Conservation (phyloP, 2,329 filamentous ascomycete genomes). For the Pseudopithomyces maydicus region DNA sequence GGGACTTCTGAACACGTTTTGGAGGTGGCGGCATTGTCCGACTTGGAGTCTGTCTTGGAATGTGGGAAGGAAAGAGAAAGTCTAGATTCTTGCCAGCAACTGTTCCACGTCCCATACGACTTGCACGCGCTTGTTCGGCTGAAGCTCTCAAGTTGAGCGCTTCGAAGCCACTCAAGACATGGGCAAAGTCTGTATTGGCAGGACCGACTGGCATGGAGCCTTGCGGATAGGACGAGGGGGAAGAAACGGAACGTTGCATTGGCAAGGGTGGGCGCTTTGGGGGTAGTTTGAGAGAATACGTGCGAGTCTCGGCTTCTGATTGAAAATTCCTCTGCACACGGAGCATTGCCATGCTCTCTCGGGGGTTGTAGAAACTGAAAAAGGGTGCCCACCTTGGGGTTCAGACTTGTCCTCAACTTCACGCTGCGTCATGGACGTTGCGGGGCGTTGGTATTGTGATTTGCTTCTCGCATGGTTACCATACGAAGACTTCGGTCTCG, state of each 20-base stretch:
- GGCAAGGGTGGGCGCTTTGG: slow-evolving; percentile 20
- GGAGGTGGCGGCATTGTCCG: slow-evolving; percentile 21
- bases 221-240: slow-evolving; percentile 27
- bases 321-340: slow-evolving; percentile 35
- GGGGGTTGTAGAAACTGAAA: slow-evolving; percentile 46
- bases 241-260: slow-evolving; percentile 27
- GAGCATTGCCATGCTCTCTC: slow-evolving; percentile 26
- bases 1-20: slow-evolving; percentile 23
- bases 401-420: slow-evolving; percentile 49
- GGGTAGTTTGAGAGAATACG: slow-evolving; percentile 21
- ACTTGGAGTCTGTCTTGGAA: slow-evolving; percentile 31
- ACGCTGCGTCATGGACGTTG: slow-evolving; percentile 47
- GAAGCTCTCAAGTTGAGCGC: slow-evolving; percentile 32
- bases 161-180: slow-evolving; percentile 28
- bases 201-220: slow-evolving; percentile 34
- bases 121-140: slow-evolving; percentile 20
- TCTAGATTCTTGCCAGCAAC: slow-evolving; percentile 32
- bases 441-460: slow-evolving; percentile 49
- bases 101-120: slow-evolving; percentile 32
- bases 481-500: slow-evolving; percentile 57
- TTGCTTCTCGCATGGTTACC: slow-evolving; percentile 52
- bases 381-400: slow-evolving; percentile 52
- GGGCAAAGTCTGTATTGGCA: slow-evolving; percentile 34
- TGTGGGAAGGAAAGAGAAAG: slow-evolving; percentile 27
- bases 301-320: slow-evolving; percentile 23